Base-by-base conservation (phyloP, 192 early-diverging fungal genomes). In the Entophlyctis luteolus region DNA sequence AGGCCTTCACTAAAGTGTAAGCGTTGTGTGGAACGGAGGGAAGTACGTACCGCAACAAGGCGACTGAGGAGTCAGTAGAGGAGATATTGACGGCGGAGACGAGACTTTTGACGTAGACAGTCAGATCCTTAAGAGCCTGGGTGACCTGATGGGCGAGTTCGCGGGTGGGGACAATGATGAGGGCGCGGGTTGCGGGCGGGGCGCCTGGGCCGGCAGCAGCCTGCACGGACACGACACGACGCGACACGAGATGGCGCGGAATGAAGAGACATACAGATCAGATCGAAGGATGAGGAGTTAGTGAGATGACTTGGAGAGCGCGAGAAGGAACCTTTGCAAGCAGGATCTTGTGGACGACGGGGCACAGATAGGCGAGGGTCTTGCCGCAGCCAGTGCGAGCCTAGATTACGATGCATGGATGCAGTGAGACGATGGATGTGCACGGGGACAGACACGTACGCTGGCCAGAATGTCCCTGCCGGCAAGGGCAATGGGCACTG, bases 321-420 rank as follows among this genome's bases (percentile, higher is more conserved):
- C 10, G 10, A 42, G 39, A 12, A 29, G 14, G 23, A 23, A 67
- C 77, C 85, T 94, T 94, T 33, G 74, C 70, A 4, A 75, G 55
- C 35, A 98, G 77, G 22, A 98, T 92, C 73, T 93, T 93, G 80
- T 97, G 93, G 27, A 97, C 73, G 18, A 97, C 75, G 0, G 96
- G 95, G 25, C 97, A 71, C 53, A 88, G 86, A 76, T 95, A 99
- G 2, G 96, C 96, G 18, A 93, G 91, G 4, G 96, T 98, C 77
- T 99, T 99, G 66, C 96, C 96, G 27, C 89, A 92, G 29, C 96
- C 96, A 0, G 95, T 99, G 48, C 91, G 83, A 23, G 96, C 95
- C 63, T 66, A 28, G 2, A 48, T 14, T 14, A 22, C 18, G 2
- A 50, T 32, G 31, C 25, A 46, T 16, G 31, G 47, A 29, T 16